These are phyloP conservation scores for Setomelanomma holmii DNA, from an alignment of 2,329 filamentous ascomycete species.

Conservation along the genomic window DNA sequence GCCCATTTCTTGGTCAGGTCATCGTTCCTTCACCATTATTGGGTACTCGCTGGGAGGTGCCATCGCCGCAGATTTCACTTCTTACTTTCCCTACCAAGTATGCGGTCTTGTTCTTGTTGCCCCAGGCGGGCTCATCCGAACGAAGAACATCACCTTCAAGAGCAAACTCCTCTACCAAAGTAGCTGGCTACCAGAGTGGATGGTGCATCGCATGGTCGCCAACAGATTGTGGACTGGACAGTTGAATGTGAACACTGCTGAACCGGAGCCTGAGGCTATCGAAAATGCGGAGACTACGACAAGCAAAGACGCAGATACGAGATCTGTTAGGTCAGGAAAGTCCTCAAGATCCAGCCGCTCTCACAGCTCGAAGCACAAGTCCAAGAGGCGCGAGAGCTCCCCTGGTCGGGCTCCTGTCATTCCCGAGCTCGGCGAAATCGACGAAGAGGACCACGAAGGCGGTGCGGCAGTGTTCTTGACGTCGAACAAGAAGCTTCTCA, in stretches of 20 bases:
- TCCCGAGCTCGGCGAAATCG: neutral
- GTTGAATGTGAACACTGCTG: slow-evolving; percentile 21
- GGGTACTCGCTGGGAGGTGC: slow-evolving; percentile 85
- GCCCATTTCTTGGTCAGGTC: slow-evolving; percentile 60
- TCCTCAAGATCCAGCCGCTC: slow-evolving; percentile 1
- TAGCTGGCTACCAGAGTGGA: slow-evolving; percentile 64
- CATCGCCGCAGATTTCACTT: slow-evolving; percentile 72
- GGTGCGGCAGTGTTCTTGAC: slow-evolving; percentile 32
- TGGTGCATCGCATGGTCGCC: slow-evolving; percentile 58
- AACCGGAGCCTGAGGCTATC: slow-evolving; percentile 33
- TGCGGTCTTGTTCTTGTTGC: slow-evolving; percentile 77
- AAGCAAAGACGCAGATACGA: slow-evolving; percentile 9
- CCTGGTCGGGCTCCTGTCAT: neutral
- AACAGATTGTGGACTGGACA: slow-evolving; percentile 38
- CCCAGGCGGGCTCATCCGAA: slow-evolving; percentile 77
- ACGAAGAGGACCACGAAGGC: slow-evolving; percentile 10
- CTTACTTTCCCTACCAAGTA: slow-evolving; percentile 72
- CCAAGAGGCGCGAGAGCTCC: slow-evolving; percentile 8
- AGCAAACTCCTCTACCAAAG: slow-evolving; percentile 69
- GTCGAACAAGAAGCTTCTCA: slow-evolving; percentile 54
- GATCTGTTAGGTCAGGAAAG: slow-evolving; percentile 6
- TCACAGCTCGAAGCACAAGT: slow-evolving; percentile 2
- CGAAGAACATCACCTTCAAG: slow-evolving; percentile 65
- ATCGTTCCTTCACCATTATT: slow-evolving; percentile 71
- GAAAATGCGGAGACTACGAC: slow-evolving; percentile 22